These are phyloP conservation scores for Trichoderma asperellum DNA, from an alignment of 2,329 filamentous ascomycete species.

Conservation along the genomic window DNA sequence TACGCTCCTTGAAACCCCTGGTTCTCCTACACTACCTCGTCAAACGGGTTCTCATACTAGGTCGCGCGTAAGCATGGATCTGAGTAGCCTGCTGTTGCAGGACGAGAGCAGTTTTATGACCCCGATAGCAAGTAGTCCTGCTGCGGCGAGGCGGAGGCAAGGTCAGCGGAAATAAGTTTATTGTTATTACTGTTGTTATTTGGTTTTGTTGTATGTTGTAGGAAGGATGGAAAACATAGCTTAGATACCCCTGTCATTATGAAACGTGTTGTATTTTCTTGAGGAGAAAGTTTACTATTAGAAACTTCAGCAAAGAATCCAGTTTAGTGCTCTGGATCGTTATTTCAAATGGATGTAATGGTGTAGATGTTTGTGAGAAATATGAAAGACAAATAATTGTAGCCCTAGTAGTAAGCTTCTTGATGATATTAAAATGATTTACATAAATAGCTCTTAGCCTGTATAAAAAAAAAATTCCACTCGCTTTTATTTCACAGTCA, in stretches of 20 bases:
- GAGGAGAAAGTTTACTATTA: too few relatives aligned
- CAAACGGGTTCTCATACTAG: constrained; percentile 35
- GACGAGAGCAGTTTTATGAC: constrained; percentile 61
- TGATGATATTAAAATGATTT: constrained; percentile 16
- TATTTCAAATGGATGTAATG: background rate
- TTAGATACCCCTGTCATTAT: constrained; percentile 24
- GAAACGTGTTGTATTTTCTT: background rate
- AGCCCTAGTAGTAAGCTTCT: constrained; percentile 4
- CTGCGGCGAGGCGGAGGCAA: constrained; percentile 37
- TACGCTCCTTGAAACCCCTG: constrained; percentile 41
- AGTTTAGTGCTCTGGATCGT: too few relatives aligned
- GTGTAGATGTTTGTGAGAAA: background rate
- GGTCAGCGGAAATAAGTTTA: constrained; percentile 17
- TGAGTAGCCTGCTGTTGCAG: constrained; percentile 59
- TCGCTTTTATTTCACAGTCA: constrained; percentile 20
- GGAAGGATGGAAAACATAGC: constrained; percentile 3
- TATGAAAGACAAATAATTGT: background rate
- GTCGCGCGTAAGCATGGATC: constrained; percentile 56
- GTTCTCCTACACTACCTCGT: constrained; percentile 44
- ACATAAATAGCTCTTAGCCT: background rate
- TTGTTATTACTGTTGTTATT: background rate
- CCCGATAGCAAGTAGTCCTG: constrained; percentile 54
- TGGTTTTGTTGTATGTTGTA: background rate
- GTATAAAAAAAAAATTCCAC: background rate
- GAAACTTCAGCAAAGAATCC: too few relatives aligned